Conservation (phyloP, 2,329 filamentous ascomycete species). For the Ceratocystis albifundus region DNA sequence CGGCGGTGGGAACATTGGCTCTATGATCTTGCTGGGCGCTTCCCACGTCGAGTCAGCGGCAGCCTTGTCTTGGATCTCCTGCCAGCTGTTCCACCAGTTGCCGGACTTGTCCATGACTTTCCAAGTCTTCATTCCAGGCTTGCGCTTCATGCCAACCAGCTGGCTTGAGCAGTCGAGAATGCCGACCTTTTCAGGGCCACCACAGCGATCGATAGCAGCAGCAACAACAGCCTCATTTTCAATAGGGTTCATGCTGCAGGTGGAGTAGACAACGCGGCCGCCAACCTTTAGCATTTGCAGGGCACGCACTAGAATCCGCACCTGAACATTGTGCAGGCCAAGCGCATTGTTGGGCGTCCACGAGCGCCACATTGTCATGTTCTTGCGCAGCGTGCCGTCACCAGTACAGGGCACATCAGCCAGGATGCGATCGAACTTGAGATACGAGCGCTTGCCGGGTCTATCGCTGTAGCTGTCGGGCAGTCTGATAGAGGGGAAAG, state of each 20-base stretch:
- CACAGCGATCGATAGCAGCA: constrained; percentile 79
- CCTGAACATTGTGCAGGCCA: constrained; percentile 76
- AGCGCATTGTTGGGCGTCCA: constrained; percentile 83
- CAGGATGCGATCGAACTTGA: constrained; percentile 93
- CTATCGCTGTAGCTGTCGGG: constrained; percentile 46
- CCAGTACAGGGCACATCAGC: constrained; percentile 96
- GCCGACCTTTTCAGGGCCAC: constrained; percentile 67
- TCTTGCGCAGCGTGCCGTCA: constrained; percentile 89
- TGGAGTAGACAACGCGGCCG: constrained; percentile 91
- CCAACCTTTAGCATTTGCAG: constrained; percentile 94
- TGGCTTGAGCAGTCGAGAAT: constrained; percentile 73
- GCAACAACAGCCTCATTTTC: constrained; percentile 92
- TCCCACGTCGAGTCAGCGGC: constrained; percentile 44
- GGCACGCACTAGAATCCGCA: constrained; percentile 79
- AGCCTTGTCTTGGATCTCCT: constrained; percentile 62
- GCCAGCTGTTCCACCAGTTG: constrained; percentile 68
- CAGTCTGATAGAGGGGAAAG: constrained; percentile 88
- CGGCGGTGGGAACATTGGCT: constrained; percentile 71
- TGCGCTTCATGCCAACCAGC: constrained; percentile 64
- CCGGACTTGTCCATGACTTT: constrained; percentile 81
- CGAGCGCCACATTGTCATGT: constrained; percentile 85
- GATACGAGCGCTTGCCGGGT: constrained; percentile 52
- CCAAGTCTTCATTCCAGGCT: constrained; percentile 69
- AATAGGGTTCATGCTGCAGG: constrained; percentile 96
- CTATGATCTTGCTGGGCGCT: constrained; percentile 55